Evolutionary conservation across 2,329 filamentous ascomycete genomes (phyloP).

Genomic region (Aureobasidium mangrovei): DNA sequence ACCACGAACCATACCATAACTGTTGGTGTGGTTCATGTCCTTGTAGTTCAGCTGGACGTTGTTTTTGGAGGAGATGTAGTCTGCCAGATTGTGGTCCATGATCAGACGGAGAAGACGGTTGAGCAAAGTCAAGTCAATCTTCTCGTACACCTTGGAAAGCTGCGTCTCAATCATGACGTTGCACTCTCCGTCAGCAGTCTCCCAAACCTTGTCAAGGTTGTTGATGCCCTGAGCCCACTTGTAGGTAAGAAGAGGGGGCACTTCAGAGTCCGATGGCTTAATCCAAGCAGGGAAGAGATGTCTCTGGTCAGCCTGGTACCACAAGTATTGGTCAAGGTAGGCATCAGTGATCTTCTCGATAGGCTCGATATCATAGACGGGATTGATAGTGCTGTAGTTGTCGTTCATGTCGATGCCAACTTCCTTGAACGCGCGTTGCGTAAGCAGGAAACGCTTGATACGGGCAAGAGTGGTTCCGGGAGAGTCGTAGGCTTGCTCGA

Average conservation of each 20-base stretch:
- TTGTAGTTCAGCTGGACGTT: conserved; percentile 99
- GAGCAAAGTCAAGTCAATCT: conserved; percentile 91
- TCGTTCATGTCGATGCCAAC: conserved; percentile 99
- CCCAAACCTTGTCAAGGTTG: conserved; percentile 93
- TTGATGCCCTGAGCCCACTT: conserved; percentile 99
- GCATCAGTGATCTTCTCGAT: conserved; percentile 99
- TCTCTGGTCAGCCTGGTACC: conserved; percentile 97
- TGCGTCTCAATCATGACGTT: conserved; percentile 99
- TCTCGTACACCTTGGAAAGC: conserved; percentile 98
- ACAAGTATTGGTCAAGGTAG: conserved; percentile 95
- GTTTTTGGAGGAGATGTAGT: conserved; percentile 99
- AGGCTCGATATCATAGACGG: conserved; percentile 96
- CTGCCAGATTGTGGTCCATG: conserved; percentile 98
- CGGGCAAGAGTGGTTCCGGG: conserved; percentile 90
- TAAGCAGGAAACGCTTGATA: conserved; percentile 95
- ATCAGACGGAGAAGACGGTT: conserved; percentile 89
- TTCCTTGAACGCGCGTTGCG: conserved; percentile 97
- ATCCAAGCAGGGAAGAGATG: conserved; percentile 98
- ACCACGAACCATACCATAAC: conserved; percentile 95
- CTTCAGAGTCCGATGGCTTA: conserved; percentile 96
- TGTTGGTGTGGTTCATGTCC: conserved; percentile 99
- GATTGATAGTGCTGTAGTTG: conserved; percentile 98
- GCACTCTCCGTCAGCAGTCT: conserved; percentile 85
- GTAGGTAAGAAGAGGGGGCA: conserved; percentile 87
- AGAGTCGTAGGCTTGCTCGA: conserved; percentile 97